Evolutionary conservation across 1,284 basidiomycete species (phyloP), one percentile per base, ranked within the genome.

Genomic region (Amylostereum areolatum): DNA sequence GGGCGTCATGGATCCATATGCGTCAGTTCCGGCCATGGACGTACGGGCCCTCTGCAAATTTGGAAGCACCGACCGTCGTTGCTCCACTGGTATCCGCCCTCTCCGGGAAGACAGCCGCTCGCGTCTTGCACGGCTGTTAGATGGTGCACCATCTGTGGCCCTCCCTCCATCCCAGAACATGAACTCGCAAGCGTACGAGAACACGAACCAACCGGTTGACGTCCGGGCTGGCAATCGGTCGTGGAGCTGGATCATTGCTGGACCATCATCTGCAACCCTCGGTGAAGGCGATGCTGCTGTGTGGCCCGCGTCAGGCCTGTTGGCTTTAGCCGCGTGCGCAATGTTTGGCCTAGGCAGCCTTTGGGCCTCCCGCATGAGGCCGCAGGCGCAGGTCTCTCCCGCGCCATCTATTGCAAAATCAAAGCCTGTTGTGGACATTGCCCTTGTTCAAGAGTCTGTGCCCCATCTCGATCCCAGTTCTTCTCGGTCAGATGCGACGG

Each of bases 41-140:
- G 24, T 71, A 11, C 66, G 62, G 47, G 56, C 60, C 49, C 43
- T 60, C 43, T 69, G 66, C 54, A 59, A 57, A 49, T 66, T 65
- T 54, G 73, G 65, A 18, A 71, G 62, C 55, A 66, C 63, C 34
- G 73, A 85, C 57, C 68, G 72, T 2, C 69, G 73, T 6, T 89
- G 86, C 61, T 64, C 85, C 4, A 75, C 78, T 10, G 86, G 86
- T 31, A 72, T 83, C 42, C 69, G 77, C 10, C 67, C 63, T 27
- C 62, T 86, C 18, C 77, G 80, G 46, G 57, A 60, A 2, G 63
- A 64, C 43, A 63, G 60, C 44, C 57, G 57, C 47, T 65, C 65
- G 31, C 55, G 63, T 28, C 52, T 67, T 18, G 66, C 64, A 45
- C 53, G 66, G 30, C 55, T 69, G 29, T 62, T 71, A 9, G 69